Evolutionary conservation across 768 basidiomycete genomes (phyloP), one percentile per base, ranked within the genome.

Genomic region (Trametes maxima): DNA sequence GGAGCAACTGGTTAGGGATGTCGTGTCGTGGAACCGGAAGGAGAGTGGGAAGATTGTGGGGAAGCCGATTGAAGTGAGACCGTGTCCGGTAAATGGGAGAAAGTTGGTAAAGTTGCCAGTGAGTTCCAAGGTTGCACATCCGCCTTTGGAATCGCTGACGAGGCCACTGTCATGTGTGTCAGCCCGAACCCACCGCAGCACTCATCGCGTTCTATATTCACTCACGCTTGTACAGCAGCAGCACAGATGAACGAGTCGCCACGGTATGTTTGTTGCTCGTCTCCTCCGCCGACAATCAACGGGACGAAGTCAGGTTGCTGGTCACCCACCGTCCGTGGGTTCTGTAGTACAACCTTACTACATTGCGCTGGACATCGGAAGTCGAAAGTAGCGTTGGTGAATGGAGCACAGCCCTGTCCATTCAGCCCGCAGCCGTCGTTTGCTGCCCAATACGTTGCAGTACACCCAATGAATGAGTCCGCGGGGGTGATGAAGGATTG

Each of bases 171-270:
- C 64, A 35, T 36, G 22, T 45, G 51, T 12, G 24, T 54, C 11
- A 56, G 42, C 48, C 24, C 69, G 62, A 11, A 19, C n/a, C 36
- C 63, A 60, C 47, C 33, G 46, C 11, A 45, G 48, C 19, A 37
- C 28, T 56, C 22, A 56, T 42, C n/a, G 19, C 10, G 44, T 3
- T 21, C n/a, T n/a, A 4, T 3, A 11, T 22, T 45, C n/a, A 63
- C 84, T 73, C 71, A 93, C 87, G 86, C 85, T 77, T 94, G 92
- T 42, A 87, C 78, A 42, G 91, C 93, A 43, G 93, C 86, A 43
- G 90, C 85, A 71, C 94, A 95, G 39, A 94, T 83, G 71, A 94
- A 95, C 57, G 81, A 86, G 71, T 95, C 94, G 1, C 86, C 91
- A 68, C 94, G 82, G 68, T 94, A 95, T 4, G 92, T 94, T 42